Conservation (phyloP, 495 filamentous ascomycete species). For the Neurospora intermedia region DNA sequence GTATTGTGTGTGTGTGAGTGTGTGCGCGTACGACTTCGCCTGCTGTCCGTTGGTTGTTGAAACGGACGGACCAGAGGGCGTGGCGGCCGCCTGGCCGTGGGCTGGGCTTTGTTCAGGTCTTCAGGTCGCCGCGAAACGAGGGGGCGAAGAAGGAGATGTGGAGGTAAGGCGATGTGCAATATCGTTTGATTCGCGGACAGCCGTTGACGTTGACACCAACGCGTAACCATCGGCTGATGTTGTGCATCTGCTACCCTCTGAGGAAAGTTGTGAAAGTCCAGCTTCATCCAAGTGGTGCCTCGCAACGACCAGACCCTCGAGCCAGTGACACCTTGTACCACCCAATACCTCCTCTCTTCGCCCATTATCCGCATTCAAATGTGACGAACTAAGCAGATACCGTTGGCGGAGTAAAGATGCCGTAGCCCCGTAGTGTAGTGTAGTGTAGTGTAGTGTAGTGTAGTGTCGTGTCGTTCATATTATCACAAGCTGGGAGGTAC, state of each 20-base stretch:
- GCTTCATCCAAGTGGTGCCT: too few species aligned
- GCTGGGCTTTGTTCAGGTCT: not conserved
- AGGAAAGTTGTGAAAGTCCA: too few species aligned
- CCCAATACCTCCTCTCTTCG: not conserved
- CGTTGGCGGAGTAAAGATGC: not conserved
- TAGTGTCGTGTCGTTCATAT: not conserved
- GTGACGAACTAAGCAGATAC: not conserved
- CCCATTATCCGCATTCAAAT: not conserved
- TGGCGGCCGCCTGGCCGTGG: not conserved
- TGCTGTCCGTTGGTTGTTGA: not conserved
- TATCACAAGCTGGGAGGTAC: not conserved
- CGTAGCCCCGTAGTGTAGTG: not conserved
- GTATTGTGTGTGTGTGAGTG: not conserved
- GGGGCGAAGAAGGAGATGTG: not conserved
- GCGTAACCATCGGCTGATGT: too few species aligned
- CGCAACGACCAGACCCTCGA: too few species aligned
- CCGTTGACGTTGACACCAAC: not conserved
- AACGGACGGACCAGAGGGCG: not conserved
- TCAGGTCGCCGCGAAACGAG: not conserved
- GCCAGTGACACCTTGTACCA: too few species aligned
- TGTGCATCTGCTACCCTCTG: too few species aligned
- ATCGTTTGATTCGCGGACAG: not conserved
- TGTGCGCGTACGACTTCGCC: not conserved
- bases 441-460: not conserved
- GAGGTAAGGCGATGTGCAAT: not conserved